A percentile compares a stretch with the other conserved stretches of the same genome.
phyloP scores from a whole-genome alignment of 1,284 basidiomycete genomes.

The Ceratobasidium papillatum region DNA sequence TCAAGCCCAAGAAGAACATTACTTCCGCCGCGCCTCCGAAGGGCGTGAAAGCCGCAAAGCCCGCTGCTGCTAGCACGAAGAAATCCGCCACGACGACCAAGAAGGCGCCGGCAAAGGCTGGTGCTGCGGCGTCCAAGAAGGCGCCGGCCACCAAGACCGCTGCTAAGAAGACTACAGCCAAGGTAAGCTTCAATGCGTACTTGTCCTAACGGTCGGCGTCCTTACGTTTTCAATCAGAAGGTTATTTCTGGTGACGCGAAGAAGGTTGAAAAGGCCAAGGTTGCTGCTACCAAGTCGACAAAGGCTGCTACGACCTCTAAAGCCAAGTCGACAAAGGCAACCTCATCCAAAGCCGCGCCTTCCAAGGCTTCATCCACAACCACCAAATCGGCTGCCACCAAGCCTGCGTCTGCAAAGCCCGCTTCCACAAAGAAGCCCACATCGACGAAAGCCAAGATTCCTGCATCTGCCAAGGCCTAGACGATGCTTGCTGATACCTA shows the following conservation, averaged over 20 bases:
- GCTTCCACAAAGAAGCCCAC: constrained; percentile 44
- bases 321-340: constrained; percentile 40
- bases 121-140: constrained; percentile 42
- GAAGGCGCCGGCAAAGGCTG: constrained; percentile 27
- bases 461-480: constrained; percentile 36
- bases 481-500: not conserved
- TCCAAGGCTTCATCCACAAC: constrained; percentile 27
- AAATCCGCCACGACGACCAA: constrained; percentile 38
- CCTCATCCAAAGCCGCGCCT: constrained; percentile 48
- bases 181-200: not conserved
- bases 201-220: not conserved
- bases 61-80: constrained; percentile 47
- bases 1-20: constrained; percentile 39
- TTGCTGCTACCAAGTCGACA: constrained; percentile 47
- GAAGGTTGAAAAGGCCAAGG: constrained; percentile 42
- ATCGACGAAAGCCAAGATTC: constrained; percentile 42
- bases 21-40: constrained; percentile 45
- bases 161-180: constrained; percentile 8
- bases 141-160: constrained; percentile 26
- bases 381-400: constrained; percentile 48
- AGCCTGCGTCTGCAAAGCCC: constrained; percentile 44
- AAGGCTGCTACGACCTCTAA: constrained; percentile 47
- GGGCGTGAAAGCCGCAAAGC: constrained; percentile 50
- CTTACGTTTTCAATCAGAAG: not conserved
- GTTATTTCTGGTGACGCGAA: constrained; percentile 21